Evolutionary conservation across 768 basidiomycete genomes (phyloP).

Genomic region (Boletus pseudo-olivaceus): DNA sequence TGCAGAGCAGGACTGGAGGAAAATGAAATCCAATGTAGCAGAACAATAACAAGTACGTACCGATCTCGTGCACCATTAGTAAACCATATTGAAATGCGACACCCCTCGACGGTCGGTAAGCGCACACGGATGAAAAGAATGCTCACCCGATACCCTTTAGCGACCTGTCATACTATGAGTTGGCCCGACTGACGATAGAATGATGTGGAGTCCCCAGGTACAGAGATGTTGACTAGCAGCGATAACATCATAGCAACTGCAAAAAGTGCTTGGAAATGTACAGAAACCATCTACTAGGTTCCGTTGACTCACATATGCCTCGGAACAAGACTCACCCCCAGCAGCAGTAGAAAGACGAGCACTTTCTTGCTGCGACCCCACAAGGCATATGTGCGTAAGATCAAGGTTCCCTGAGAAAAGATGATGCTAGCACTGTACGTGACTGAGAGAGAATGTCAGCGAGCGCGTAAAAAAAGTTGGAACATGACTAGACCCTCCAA

Average conservation of each 20-base stretch:
- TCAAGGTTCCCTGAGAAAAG: constrained; percentile 14
- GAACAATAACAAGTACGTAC: constrained; percentile 5
- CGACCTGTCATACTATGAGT: background rate
- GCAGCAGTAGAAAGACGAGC: constrained; percentile 11
- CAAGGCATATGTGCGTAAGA: constrained; percentile 26
- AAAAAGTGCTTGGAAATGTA: constrained; percentile 7
- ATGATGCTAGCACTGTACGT: constrained; percentile 10
- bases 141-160: constrained; percentile 3
- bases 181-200: constrained; percentile 15
- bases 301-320: background rate
- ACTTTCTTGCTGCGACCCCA: constrained; percentile 19
- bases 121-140: constrained; percentile 14
- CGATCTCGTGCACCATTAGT: constrained; percentile 18
- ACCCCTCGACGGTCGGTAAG: constrained; percentile 10
- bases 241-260: constrained; percentile 8
- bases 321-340: constrained; percentile 14
- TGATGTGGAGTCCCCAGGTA: constrained; percentile 17
- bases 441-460: constrained; percentile 7
- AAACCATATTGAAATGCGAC: constrained; percentile 10
- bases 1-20: constrained; percentile 19
- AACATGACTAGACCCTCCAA: constrained; percentile 11
- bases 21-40: background rate
- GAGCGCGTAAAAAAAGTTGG: background rate
- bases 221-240: background rate
- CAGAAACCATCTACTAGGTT: background rate